Percentiles rank a stretch among this genome's conserved stretches.
These are phyloP conservation scores for Fusarium concolor DNA, from an alignment of 2,329 filamentous ascomycete genomes.

Conservation along the genomic window DNA sequence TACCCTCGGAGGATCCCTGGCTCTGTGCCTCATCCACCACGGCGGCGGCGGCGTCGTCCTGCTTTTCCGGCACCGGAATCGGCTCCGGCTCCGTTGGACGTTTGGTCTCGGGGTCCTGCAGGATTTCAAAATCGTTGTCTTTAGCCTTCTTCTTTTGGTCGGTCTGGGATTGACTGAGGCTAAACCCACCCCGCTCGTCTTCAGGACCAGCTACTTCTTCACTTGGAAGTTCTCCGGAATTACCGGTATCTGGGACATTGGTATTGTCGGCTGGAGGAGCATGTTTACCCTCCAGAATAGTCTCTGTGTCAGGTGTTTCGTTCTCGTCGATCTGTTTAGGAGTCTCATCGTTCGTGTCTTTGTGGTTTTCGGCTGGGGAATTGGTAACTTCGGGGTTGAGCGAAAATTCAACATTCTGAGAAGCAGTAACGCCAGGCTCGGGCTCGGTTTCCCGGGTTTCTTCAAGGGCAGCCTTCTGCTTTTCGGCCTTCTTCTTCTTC, in stretches of 20 bases:
- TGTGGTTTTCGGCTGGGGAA: slow-evolving; percentile 12
- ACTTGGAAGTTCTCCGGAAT: slow-evolving; percentile 38
- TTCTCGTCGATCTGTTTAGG: slow-evolving; percentile 31
- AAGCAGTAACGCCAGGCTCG: slow-evolving; percentile 31
- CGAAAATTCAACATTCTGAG: slow-evolving; percentile 27
- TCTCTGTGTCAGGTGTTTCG: slow-evolving; percentile 16
- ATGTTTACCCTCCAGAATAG: slow-evolving; percentile 14
- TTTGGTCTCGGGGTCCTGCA: slow-evolving; percentile 46
- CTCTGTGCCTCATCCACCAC: slow-evolving; percentile 41
- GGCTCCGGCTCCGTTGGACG: slow-evolving; percentile 40
- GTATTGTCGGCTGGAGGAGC: slow-evolving; percentile 17
- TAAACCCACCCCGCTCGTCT: slow-evolving; percentile 48
- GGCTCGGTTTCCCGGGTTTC: slow-evolving; percentile 33
- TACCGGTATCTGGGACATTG: slow-evolving; percentile 33
- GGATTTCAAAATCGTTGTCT: slow-evolving; percentile 46
- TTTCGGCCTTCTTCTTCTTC: slow-evolving; percentile 41
- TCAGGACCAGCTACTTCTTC: slow-evolving; percentile 45
- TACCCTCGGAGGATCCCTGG: slow-evolving; percentile 33
- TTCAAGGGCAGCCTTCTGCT: slow-evolving; percentile 35
- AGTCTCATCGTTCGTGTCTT: slow-evolving; percentile 28
- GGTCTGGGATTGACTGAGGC: slow-evolving; percentile 47
- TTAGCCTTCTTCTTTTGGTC: slow-evolving; percentile 53
- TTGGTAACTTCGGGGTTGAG: slow-evolving; percentile 24
- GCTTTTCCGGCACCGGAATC: slow-evolving; percentile 45
- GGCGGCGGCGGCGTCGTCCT: slow-evolving; percentile 42